Percentiles rank a stretch among this genome's conserved stretches.
Evolutionary conservation across 179 eudicot genomes (phyloP).

Genomic region (Amaranthus tricolor): DNA sequence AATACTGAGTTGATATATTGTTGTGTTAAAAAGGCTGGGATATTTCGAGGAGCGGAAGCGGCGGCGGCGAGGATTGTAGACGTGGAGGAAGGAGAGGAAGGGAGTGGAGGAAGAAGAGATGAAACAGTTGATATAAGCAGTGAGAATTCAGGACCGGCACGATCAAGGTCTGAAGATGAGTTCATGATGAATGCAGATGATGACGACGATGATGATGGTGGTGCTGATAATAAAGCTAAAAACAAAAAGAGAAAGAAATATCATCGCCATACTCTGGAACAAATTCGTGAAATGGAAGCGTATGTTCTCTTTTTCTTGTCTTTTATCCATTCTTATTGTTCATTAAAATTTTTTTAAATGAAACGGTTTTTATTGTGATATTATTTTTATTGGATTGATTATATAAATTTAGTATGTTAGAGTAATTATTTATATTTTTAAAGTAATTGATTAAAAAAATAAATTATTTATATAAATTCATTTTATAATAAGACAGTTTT

Average conservation of each 20-base stretch:
- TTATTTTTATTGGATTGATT: too few species aligned
- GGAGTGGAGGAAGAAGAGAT: conserved; percentile 40
- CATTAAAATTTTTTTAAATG: too few species aligned
- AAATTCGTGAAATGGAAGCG: conserved; percentile 98
- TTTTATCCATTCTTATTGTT: too few species aligned
- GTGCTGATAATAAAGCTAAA: conserved; percentile 42
- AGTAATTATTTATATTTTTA: too few species aligned
- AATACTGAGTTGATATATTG: too few species aligned
- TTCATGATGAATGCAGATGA: conserved; percentile 37
- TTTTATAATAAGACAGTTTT: too few species aligned
- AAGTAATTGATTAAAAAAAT: too few species aligned
- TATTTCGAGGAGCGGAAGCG: conserved; percentile 60
- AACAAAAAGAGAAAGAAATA: conserved; percentile 79
- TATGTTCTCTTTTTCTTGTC: conserved; percentile 29
- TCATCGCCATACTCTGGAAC: conserved; percentile 90
- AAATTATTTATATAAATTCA: too few species aligned
- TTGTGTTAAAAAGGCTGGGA: conserved; percentile 60
- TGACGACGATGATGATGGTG: conserved; percentile 40
- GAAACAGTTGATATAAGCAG: conserved; percentile 84
- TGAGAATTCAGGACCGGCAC: conserved; percentile 71
- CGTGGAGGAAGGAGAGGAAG: conserved; percentile 48
- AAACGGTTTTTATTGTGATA: too few species aligned
- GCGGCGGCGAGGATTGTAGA: conserved; percentile 28
- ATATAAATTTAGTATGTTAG: too few species aligned
- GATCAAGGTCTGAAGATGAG: conserved; percentile 69